phyloP scores from a whole-genome alignment of 441 rosid species.

The Aquilaria agallochum region DNA sequence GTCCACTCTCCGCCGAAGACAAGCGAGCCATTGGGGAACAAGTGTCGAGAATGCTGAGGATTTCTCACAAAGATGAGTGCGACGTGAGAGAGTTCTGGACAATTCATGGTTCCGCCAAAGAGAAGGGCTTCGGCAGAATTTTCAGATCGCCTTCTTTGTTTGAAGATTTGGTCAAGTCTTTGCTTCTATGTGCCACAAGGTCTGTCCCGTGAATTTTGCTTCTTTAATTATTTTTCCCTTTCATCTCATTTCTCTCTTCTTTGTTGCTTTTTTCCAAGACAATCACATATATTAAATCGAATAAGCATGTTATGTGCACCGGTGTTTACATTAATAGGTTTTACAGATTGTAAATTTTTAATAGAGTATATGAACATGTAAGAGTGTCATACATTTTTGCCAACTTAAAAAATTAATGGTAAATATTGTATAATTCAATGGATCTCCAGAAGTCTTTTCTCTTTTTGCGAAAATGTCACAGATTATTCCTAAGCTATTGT shows the following conservation, averaged over 20 bases:
- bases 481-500: no score
- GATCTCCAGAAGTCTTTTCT: no score
- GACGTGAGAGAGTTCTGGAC: slow-evolving; percentile 34
- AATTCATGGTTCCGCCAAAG: slow-evolving; percentile 29
- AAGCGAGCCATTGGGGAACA: slow-evolving; percentile 28
- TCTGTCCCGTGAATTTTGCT: no score
- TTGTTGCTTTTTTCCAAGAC: no score
- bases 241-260: no score
- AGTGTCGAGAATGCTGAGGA: slow-evolving; percentile 48
- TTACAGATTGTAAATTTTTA: neutral
- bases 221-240: no score
- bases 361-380: neutral
- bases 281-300: no score
- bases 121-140: slow-evolving; percentile 36
- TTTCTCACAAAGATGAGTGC: slow-evolving; percentile 30
- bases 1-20: slow-evolving; percentile 14
- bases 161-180: slow-evolving; percentile 56
- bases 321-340: slow-evolving; percentile 16
- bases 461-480: no score
- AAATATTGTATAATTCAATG: no score
- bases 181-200: slow-evolving; percentile 29
- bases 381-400: no score
- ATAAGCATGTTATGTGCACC: slow-evolving; percentile 13
- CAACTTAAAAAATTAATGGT: no score
- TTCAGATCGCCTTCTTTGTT: slow-evolving; percentile 57